Conservation (phyloP, 2,329 filamentous ascomycete species). For the Chaetomiaceae sp. region DNA sequence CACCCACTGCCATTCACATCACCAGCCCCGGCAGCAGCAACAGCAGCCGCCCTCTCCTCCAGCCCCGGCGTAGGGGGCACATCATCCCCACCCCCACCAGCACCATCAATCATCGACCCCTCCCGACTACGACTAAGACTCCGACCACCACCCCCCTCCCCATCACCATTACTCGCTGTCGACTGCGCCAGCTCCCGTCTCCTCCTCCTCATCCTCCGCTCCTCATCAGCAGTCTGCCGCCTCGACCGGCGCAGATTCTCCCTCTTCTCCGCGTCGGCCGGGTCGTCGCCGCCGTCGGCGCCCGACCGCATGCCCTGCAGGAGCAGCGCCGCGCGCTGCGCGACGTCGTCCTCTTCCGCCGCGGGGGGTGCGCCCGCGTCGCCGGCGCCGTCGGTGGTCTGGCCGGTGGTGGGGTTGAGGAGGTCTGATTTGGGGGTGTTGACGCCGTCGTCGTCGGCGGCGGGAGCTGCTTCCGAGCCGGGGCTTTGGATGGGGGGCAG, state of each 20-base stretch:
- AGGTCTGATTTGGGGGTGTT: slow-evolving; percentile 46
- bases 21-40: slow-evolving; percentile 14
- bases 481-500: slow-evolving; percentile 30
- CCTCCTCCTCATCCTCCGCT: slow-evolving; percentile 62
- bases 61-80: slow-evolving; percentile 25
- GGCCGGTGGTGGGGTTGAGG: slow-evolving; percentile 38
- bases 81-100: slow-evolving; percentile 12
- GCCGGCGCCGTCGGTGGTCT: not conserved
- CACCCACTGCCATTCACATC: not conserved
- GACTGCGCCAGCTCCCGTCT: slow-evolving; percentile 56
- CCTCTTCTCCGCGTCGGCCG: slow-evolving; percentile 49
- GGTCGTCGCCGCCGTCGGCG: slow-evolving; percentile 52
- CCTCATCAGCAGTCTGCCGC: slow-evolving; percentile 73
- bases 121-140: slow-evolving; percentile 10
- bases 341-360: slow-evolving; percentile 67
- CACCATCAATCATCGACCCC: slow-evolving; percentile 32
- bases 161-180: slow-evolving; percentile 43
- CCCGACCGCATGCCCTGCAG: slow-evolving; percentile 74
- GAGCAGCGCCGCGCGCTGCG: slow-evolving; percentile 75
- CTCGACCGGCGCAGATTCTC: slow-evolving; percentile 56
- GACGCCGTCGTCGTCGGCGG: slow-evolving; percentile 48
- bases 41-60: slow-evolving; percentile 22
- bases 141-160: too few species aligned
- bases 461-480: slow-evolving; percentile 29
- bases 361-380: too few species aligned